Percentiles rank a stretch among this genome's conserved stretches.
These are phyloP conservation scores for Stagonosporopsis cucurbitacearum DNA, from an alignment of 2,329 filamentous ascomycete genomes.

Conservation along the genomic window DNA sequence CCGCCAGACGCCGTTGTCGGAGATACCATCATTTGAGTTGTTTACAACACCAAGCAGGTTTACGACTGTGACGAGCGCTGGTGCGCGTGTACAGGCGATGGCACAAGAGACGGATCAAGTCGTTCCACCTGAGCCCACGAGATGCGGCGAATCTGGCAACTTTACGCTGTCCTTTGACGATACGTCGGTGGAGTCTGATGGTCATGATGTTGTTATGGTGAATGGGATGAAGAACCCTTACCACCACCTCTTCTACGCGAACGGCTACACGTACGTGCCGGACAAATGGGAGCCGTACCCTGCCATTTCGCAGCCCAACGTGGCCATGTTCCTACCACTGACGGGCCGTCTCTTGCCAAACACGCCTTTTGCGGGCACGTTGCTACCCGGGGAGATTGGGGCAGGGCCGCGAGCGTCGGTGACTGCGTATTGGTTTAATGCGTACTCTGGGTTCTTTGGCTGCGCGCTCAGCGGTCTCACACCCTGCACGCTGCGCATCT, in stretches of 20 bases:
- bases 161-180: constrained; percentile 49
- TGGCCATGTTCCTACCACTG: constrained; percentile 56
- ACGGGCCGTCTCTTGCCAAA: constrained; percentile 33
- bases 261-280: constrained; percentile 58
- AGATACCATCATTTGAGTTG: constrained; percentile 24
- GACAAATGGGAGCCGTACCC: constrained; percentile 53
- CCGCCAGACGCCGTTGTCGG: constrained; percentile 31
- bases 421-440: constrained; percentile 60
- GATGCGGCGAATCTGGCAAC: constrained; percentile 55
- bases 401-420: constrained; percentile 53
- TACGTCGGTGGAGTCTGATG: constrained; percentile 26
- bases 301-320: constrained; percentile 54
- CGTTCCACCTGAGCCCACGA: constrained; percentile 22
- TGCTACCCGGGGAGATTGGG: constrained; percentile 56
- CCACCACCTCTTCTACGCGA: constrained; percentile 59
- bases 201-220: constrained; percentile 47
- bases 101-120: neutral
- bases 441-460: constrained; percentile 55
- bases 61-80: constrained; percentile 22
- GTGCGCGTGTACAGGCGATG: constrained; percentile 13
- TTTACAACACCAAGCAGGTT: constrained; percentile 21
- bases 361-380: constrained; percentile 40
- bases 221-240: constrained; percentile 56
- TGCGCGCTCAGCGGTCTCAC: constrained; percentile 53
- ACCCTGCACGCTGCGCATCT: constrained; percentile 54